These are phyloP conservation scores for Zasmidium angulare DNA, from an alignment of 2,329 filamentous ascomycete genomes.

Conservation along the genomic window DNA sequence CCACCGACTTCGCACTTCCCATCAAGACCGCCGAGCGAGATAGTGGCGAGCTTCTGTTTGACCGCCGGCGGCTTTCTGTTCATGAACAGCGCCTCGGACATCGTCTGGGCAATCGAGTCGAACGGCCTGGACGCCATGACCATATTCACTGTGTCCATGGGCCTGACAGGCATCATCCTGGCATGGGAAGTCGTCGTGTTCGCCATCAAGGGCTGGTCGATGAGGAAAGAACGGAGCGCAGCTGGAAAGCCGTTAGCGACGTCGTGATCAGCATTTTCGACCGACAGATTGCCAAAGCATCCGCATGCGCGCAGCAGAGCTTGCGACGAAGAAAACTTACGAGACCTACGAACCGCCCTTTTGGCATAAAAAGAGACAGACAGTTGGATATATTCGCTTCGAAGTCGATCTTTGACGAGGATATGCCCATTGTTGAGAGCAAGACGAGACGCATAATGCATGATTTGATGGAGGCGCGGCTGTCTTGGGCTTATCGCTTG, in stretches of 20 bases:
- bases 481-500: background rate
- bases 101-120: slow-evolving; percentile 71
- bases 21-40: slow-evolving; percentile 82
- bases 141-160: slow-evolving; percentile 84
- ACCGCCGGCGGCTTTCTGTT: slow-evolving; percentile 87
- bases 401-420: background rate
- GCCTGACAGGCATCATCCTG: slow-evolving; percentile 79
- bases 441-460: background rate
- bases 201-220: slow-evolving; percentile 84
- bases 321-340: background rate
- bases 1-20: slow-evolving; percentile 79
- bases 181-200: slow-evolving; percentile 77
- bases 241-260: slow-evolving; percentile 4
- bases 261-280: background rate
- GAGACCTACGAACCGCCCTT: background rate
- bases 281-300: background rate
- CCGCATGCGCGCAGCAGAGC: background rate
- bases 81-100: slow-evolving; percentile 82
- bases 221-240: slow-evolving; percentile 35
- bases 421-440: background rate
- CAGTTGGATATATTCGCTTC: background rate
- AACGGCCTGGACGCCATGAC: slow-evolving; percentile 88
- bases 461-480: background rate
- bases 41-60: slow-evolving; percentile 83
- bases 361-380: background rate